Evolutionary conservation across 1,284 basidiomycete genomes (phyloP).

Genomic region (Apiotrichum mycotoxinovorans): DNA sequence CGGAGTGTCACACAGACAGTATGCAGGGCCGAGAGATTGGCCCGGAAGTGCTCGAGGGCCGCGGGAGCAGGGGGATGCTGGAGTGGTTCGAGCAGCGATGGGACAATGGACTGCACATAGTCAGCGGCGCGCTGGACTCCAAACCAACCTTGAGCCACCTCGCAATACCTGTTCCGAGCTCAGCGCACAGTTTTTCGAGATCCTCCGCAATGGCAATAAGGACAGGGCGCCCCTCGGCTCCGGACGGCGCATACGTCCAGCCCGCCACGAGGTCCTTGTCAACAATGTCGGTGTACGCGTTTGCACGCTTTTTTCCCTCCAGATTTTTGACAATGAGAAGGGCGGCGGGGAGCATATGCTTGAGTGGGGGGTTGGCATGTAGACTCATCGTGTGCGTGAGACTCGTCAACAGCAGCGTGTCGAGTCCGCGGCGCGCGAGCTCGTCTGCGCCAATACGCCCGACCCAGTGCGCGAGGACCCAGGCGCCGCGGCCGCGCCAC

Average conservation of each 20-base stretch:
- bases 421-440: slow-evolving; percentile 43
- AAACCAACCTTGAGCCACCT: slow-evolving; percentile 45
- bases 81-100: slow-evolving; percentile 41
- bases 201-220: slow-evolving; percentile 33
- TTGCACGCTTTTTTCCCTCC: slow-evolving; percentile 26
- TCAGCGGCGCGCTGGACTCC: background rate
- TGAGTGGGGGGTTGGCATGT: slow-evolving; percentile 36
- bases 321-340: slow-evolving; percentile 21
- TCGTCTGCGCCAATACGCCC: slow-evolving; percentile 10
- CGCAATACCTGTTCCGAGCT: slow-evolving; percentile 35
- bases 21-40: slow-evolving; percentile 41
- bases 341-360: slow-evolving; percentile 27
- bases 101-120: slow-evolving; percentile 38
- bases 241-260: slow-evolving; percentile 45
- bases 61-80: slow-evolving; percentile 36
- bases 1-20: slow-evolving; percentile 24
- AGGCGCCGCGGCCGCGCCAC: slow-evolving; percentile 38
- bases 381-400: slow-evolving; percentile 43
- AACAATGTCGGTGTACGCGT: slow-evolving; percentile 36
- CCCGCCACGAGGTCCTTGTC: slow-evolving; percentile 32
- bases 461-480: slow-evolving; percentile 35
- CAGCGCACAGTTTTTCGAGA: slow-evolving; percentile 32
- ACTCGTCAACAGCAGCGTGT: slow-evolving; percentile 36
- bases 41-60: slow-evolving; percentile 30
- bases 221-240: slow-evolving; percentile 34